Conservation (phyloP, 2,329 filamentous ascomycete species). For the Calonectria crousiana region DNA sequence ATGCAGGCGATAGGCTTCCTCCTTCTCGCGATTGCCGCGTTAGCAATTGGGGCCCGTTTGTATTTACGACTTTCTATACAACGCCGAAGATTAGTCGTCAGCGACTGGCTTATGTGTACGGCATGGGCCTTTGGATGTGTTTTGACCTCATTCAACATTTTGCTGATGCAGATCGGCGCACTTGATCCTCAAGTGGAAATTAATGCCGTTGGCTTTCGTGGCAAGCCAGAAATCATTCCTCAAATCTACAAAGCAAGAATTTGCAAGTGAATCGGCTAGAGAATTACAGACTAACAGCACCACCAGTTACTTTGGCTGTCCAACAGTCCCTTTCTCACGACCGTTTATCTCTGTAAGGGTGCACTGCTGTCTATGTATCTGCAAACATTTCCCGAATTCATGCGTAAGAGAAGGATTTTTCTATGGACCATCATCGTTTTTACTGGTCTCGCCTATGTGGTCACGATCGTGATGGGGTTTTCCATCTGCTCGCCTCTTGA, state of each 20-base stretch:
- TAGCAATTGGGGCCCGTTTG: not conserved
- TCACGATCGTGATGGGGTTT: not conserved
- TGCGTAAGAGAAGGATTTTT: not conserved
- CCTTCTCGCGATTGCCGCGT: not conserved
- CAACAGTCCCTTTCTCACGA: not conserved
- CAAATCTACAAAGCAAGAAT: not conserved
- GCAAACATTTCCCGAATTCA: not conserved
- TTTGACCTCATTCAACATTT: not conserved
- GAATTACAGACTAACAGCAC: not conserved
- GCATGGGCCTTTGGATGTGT: not conserved
- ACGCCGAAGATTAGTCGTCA: not conserved
- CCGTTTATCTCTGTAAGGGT: not conserved
- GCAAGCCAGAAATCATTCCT: not conserved
- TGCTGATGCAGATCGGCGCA: not conserved
- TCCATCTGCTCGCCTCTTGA: not conserved
- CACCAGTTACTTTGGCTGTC: not conserved
- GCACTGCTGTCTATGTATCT: not conserved
- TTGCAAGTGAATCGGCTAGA: not conserved
- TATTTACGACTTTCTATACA: not conserved
- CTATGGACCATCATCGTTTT: not conserved
- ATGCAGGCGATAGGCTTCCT: not conserved
- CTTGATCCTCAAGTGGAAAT: not conserved
- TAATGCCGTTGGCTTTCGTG: not conserved
- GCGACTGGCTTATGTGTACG: not conserved
- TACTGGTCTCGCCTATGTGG: not conserved